phyloP scores from a whole-genome alignment of 1,139 yeast species.

The Suzukiozyma palmioleophila region DNA sequence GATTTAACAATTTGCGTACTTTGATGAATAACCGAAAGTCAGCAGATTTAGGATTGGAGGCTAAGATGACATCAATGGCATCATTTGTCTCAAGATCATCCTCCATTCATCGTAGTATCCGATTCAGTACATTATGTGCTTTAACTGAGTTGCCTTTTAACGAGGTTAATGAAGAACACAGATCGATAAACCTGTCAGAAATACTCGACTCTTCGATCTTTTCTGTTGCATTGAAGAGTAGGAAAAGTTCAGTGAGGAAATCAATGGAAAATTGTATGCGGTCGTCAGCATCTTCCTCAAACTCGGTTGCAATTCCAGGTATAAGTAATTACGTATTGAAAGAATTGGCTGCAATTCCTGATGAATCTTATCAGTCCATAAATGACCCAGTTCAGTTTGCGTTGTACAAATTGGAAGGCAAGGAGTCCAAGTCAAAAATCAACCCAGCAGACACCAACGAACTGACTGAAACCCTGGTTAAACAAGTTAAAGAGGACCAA shows the following conservation, averaged over 20 bases:
- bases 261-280: slow-evolving; percentile 11
- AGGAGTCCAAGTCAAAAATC: slow-evolving; percentile 15
- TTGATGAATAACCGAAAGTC: slow-evolving; percentile 16
- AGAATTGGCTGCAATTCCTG: slow-evolving; percentile 77
- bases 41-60: slow-evolving; percentile 20
- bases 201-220: slow-evolving; percentile 35
- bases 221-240: slow-evolving; percentile 26
- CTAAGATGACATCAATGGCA: slow-evolving; percentile 16
- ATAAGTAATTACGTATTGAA: slow-evolving; percentile 59
- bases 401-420: slow-evolving; percentile 73
- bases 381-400: slow-evolving; percentile 68
- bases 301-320: slow-evolving; percentile 54
- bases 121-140: slow-evolving; percentile 39
- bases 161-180: slow-evolving; percentile 16
- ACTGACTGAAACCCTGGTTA: neutral
- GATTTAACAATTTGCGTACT: slow-evolving; percentile 31
- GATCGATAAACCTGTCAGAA: slow-evolving; percentile 17
- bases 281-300: slow-evolving; percentile 16
- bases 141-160: slow-evolving; percentile 41
- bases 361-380: slow-evolving; percentile 59
- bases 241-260: slow-evolving; percentile 16
- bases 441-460: slow-evolving; percentile 10
- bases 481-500: slow-evolving; percentile 8
- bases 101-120: slow-evolving; percentile 25
- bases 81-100: slow-evolving; percentile 24